Evolutionary conservation across 805 yeast genomes (phyloP).

Genomic region (Ogataea naganishii): DNA sequence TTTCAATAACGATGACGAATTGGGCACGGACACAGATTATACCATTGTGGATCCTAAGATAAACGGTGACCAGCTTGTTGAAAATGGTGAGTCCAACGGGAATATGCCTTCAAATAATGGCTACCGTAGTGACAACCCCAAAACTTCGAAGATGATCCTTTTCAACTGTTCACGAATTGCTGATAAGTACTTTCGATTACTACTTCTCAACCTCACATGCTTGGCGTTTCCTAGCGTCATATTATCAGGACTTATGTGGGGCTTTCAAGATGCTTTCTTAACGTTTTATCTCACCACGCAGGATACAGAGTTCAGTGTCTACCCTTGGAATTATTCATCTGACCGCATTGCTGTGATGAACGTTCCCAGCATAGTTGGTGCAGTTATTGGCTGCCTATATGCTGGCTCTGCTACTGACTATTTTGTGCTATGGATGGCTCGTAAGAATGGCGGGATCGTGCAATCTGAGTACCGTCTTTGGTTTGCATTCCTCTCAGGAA

Average conservation of each 20-base stretch:
- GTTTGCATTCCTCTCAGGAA: slow-evolving; percentile 47
- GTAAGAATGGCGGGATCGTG: slow-evolving; percentile 46
- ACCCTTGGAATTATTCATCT: slow-evolving; percentile 58
- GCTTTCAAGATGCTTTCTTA: slow-evolving; percentile 65
- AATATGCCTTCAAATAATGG: too few relatives aligned
- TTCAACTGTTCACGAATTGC: too few relatives aligned
- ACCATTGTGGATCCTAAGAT: too few relatives aligned
- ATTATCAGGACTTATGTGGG: slow-evolving; percentile 65
- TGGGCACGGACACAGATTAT: too few relatives aligned
- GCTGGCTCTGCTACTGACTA: slow-evolving; percentile 59
- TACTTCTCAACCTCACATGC: slow-evolving; percentile 20
- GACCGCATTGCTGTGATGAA: slow-evolving; percentile 70
- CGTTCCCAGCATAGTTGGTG: slow-evolving; percentile 61
- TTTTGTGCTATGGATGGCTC: slow-evolving; percentile 58
- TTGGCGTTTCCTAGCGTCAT: slow-evolving; percentile 49
- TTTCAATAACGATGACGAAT: too few relatives aligned
- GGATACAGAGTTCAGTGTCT: slow-evolving; percentile 51
- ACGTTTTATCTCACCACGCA: slow-evolving; percentile 68
- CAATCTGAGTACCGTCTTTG: slow-evolving; percentile 60
- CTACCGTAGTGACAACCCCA: too few relatives aligned
- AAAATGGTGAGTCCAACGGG: too few relatives aligned
- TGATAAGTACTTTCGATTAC: slow-evolving; percentile 31
- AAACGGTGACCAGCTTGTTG: too few relatives aligned
- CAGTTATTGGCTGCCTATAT: slow-evolving; percentile 54
- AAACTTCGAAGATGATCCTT: too few relatives aligned